Evolutionary conservation across 352 stramenopile species (phyloP).

Genomic region (Pythium guiyangense): DNA sequence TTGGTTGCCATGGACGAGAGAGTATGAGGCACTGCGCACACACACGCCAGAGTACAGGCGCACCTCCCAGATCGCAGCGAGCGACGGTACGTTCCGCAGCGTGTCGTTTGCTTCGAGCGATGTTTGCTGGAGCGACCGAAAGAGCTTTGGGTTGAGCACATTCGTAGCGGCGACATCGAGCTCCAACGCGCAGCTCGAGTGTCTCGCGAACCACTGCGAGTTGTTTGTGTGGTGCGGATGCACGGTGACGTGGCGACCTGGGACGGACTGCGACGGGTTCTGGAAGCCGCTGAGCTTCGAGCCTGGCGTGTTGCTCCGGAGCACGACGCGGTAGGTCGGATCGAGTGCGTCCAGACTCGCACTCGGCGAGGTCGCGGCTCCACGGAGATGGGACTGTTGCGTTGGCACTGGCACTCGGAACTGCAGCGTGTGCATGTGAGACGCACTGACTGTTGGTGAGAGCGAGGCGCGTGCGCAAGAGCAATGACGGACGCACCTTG

Average conservation of each 20-base stretch:
- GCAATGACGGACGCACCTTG: slow-evolving; percentile 31
- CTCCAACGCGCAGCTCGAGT: slow-evolving; percentile 70
- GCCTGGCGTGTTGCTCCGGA: slow-evolving; percentile 31
- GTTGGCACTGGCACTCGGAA: slow-evolving; percentile 67
- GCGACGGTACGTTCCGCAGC: slow-evolving; percentile 64
- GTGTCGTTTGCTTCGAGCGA: slow-evolving; percentile 33
- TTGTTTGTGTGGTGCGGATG: background rate
- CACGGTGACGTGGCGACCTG: slow-evolving; percentile 19
- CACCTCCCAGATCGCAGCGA: slow-evolving; percentile 83
- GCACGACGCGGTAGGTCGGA: slow-evolving; percentile 22
- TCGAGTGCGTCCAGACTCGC: background rate
- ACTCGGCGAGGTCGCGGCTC: background rate
- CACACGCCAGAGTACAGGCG: too few species aligned
- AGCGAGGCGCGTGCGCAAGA: too few species aligned
- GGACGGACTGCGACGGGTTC: slow-evolving; percentile 10
- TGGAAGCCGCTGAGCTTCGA: slow-evolving; percentile 32
- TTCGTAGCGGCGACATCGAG: slow-evolving; percentile 58
- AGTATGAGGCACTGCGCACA: background rate
- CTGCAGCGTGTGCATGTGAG: slow-evolving; percentile 14
- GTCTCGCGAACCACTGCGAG: slow-evolving; percentile 56
- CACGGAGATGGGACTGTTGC: slow-evolving; percentile 43
- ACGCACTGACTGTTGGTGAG: background rate
- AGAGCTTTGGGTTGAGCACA: slow-evolving; percentile 62
- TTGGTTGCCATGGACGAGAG: background rate
- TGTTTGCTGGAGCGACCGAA: slow-evolving; percentile 33